Percentiles rank a stretch among this genome's conserved stretches.
phyloP scores from a whole-genome alignment of 176 grass and related monocot genomes.

The Oryza longistaminata region DNA sequence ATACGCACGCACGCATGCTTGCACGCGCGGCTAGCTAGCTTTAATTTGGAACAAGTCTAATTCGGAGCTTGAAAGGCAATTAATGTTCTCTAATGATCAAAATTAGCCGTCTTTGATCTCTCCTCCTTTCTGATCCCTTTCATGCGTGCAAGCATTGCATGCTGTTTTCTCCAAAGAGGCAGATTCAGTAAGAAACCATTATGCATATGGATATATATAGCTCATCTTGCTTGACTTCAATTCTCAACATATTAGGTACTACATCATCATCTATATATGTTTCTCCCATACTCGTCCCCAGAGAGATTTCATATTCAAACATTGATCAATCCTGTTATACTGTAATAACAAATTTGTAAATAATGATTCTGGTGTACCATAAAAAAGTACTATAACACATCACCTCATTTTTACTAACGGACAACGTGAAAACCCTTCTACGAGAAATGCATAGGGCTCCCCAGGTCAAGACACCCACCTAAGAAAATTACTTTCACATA shows the following conservation, averaged over 20 bases:
- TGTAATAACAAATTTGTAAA: not conserved
- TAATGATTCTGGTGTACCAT: not conserved
- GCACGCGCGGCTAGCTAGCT: not conserved
- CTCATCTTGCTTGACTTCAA: slow-evolving; percentile 32
- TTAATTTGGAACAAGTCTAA: not conserved
- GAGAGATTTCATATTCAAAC: not conserved
- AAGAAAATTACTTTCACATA: too few species aligned
- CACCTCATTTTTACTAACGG: not conserved
- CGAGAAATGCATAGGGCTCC: too few species aligned
- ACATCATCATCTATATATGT: slow-evolving; percentile 14
- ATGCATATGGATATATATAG: not conserved
- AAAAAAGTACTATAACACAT: not conserved
- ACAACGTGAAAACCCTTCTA: too few species aligned
- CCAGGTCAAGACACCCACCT: too few species aligned
- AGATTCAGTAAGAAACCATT: not conserved
- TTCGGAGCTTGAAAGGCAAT: slow-evolving; percentile 16
- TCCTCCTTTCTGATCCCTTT: not conserved
- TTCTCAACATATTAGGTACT: not conserved
- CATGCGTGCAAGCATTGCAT: not conserved
- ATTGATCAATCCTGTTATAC: not conserved
- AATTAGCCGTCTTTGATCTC: not conserved
- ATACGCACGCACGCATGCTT: not conserved
- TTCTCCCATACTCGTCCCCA: not conserved
- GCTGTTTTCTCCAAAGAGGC: slow-evolving; percentile 4
- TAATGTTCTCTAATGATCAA: not conserved